Evolutionary conservation across 768 basidiomycete genomes (phyloP).

Genomic region (Tephrocybe sp.): DNA sequence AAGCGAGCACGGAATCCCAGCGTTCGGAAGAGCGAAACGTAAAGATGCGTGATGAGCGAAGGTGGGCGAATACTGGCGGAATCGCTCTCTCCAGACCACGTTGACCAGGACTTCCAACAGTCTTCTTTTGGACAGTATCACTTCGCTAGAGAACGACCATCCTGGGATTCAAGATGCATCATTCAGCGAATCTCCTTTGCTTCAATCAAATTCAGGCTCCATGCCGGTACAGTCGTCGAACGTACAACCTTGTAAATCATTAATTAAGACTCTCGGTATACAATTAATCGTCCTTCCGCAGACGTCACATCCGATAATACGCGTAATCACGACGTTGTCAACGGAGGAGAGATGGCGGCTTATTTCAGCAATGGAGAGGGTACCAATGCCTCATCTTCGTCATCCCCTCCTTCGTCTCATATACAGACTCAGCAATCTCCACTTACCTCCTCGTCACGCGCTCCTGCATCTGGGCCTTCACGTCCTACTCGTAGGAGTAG

Average conservation of each 20-base stretch:
- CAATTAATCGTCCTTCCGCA: conserved; percentile 34
- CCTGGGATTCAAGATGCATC: conserved; percentile 24
- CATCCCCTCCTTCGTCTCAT: conserved; percentile 18
- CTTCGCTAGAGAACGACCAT: conserved; percentile 53
- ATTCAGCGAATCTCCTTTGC: conserved; percentile 15
- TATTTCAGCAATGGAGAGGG: no score
- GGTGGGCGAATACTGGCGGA: conserved; percentile 39
- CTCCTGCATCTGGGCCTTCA: conserved; percentile 10
- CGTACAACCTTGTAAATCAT: conserved; percentile 40
- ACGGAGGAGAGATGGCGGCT: conserved; percentile 34
- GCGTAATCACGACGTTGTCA: conserved; percentile 32
- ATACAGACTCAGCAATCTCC: conserved; percentile 12
- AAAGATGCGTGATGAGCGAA: conserved; percentile 60
- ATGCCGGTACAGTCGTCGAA: conserved; percentile 49
- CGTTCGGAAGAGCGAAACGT: conserved; percentile 64
- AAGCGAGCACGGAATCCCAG: conserved; percentile 53
- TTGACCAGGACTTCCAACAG: conserved; percentile 29
- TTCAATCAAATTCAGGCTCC: conserved; percentile 43
- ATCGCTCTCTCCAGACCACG: not conserved
- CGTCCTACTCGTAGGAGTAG: conserved; percentile 17
- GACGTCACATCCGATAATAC: conserved; percentile 21
- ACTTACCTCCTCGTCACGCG: not conserved
- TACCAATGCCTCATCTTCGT: not conserved
- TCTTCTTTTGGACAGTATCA: conserved; percentile 56
- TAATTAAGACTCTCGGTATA: conserved; percentile 48